Evolutionary conservation across 2,329 filamentous ascomycete species (phyloP).

Genomic region (Zalaria sp.): DNA sequence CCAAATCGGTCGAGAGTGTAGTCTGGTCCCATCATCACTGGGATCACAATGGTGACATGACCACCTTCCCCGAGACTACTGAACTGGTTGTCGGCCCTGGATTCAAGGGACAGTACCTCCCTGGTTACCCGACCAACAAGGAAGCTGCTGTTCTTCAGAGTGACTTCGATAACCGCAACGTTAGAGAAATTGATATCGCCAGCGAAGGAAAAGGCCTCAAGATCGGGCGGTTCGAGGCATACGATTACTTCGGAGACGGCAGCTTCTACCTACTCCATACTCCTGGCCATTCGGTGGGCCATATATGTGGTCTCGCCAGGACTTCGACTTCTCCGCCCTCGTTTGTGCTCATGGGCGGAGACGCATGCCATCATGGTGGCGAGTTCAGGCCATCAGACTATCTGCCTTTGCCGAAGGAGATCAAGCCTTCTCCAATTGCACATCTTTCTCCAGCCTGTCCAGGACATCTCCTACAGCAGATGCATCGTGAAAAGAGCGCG

Average conservation of each 20-base stretch:
- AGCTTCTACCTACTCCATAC: slow-evolving; percentile 41
- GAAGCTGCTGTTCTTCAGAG: slow-evolving; percentile 25
- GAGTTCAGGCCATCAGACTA: slow-evolving; percentile 31
- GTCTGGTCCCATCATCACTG: slow-evolving; percentile 22
- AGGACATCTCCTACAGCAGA: slow-evolving; percentile 23
- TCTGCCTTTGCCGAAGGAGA: slow-evolving; percentile 21
- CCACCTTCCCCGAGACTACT: slow-evolving; percentile 27
- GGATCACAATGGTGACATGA: slow-evolving; percentile 25
- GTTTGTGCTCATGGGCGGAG: slow-evolving; percentile 38
- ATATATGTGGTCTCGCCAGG: slow-evolving; percentile 36
- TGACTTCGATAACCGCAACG: slow-evolving; percentile 25
- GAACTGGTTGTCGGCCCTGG: slow-evolving; percentile 34
- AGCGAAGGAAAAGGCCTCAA: slow-evolving; percentile 19
- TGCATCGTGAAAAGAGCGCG: slow-evolving; percentile 22
- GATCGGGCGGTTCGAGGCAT: slow-evolving; percentile 32
- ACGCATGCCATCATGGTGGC: slow-evolving; percentile 31
- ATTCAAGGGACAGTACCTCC: slow-evolving; percentile 26
- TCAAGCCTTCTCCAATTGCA: slow-evolving; percentile 20
- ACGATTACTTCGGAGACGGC: slow-evolving; percentile 43
- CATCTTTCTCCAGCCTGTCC: slow-evolving; percentile 20
- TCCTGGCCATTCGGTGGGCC: slow-evolving; percentile 38
- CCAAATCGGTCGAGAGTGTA: slow-evolving; percentile 17
- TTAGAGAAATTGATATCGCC: slow-evolving; percentile 22
- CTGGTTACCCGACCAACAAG: slow-evolving; percentile 29
- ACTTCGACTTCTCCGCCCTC: slow-evolving; percentile 19